Evolutionary conservation across 306 rosid genomes (phyloP).

Genomic region (Trichosanthes truncata): DNA sequence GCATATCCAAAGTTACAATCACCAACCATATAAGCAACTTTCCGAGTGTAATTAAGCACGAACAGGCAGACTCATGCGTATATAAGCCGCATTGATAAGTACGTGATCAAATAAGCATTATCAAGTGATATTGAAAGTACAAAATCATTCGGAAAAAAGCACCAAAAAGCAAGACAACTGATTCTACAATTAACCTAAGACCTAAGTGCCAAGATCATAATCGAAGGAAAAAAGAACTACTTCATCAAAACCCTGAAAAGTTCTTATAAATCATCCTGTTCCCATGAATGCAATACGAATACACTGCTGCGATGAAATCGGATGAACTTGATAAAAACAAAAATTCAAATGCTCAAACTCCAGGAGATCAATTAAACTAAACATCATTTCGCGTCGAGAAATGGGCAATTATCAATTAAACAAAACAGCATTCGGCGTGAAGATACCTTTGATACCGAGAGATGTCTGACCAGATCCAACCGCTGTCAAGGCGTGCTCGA

Average conservation of each 20-base stretch:
- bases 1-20: background rate
- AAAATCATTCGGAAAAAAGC: too few relatives aligned
- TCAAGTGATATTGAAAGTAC: background rate
- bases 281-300: background rate
- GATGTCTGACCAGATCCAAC: constrained; percentile 98
- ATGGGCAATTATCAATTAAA: background rate
- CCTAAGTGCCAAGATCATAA: background rate
- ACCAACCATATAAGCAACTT: background rate
- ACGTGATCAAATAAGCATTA: background rate
- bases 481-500: constrained; percentile 95
- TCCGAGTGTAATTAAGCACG: background rate
- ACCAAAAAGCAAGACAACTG: background rate
- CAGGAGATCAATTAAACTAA: background rate
- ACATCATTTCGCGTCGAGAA: background rate
- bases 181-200: background rate
- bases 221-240: background rate
- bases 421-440: background rate
- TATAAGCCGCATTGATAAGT: background rate
- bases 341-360: background rate
- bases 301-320: background rate
- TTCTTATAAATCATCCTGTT: background rate
- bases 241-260: background rate
- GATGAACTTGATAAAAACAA: background rate
- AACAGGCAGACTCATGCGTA: background rate
- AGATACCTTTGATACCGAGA: constrained; percentile 81